Percentiles rank a stretch among this genome's conserved stretches.
phyloP scores from a whole-genome alignment of 805 yeast genomes.

The Dipodascus albidus region DNA sequence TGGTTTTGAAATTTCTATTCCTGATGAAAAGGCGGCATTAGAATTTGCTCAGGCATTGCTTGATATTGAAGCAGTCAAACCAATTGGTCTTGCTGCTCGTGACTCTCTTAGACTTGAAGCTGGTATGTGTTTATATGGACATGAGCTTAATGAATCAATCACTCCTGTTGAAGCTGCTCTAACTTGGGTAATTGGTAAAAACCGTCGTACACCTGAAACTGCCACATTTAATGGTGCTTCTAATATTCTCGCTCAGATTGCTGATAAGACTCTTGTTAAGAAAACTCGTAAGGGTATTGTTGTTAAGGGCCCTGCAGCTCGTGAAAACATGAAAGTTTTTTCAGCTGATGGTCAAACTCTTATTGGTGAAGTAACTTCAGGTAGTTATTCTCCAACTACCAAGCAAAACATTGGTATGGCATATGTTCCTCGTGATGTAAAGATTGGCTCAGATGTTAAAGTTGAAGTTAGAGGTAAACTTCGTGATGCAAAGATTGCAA shows the following conservation, averaged over 20 bases:
- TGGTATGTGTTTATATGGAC: constrained; percentile 96
- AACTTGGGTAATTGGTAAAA: constrained; percentile 81
- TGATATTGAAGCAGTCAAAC: constrained; percentile 48
- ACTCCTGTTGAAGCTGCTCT: constrained; percentile 87
- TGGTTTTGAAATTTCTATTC: constrained; percentile 86
- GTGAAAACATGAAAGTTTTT: constrained; percentile 62
- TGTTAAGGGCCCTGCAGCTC: constrained; percentile 84
- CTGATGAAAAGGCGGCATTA: constrained; percentile 37
- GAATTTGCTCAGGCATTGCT: constrained; percentile 53
- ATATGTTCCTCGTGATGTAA: constrained; percentile 63
- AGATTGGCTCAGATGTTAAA: constrained; percentile 59
- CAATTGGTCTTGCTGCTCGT: constrained; percentile 96
- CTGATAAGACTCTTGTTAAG: constrained; percentile 45
- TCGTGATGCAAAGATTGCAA: constrained; percentile 63
- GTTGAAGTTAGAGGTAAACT: constrained; percentile 77
- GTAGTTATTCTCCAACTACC: constrained; percentile 55
- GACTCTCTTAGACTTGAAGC: constrained; percentile 94
- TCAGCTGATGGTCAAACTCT: constrained; percentile 38
- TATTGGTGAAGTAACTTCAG: constrained; percentile 52
- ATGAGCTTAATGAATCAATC: constrained; percentile 66
- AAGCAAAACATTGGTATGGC: constrained; percentile 86
- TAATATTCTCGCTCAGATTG: constrained; percentile 57
- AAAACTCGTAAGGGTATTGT: constrained; percentile 61
- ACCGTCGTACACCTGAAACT: constrained; percentile 40
- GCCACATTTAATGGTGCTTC: constrained; percentile 64